Percentiles rank a stretch among this genome's conserved stretches.
These are phyloP conservation scores for Neonothopanus nambi DNA, from an alignment of 1,284 basidiomycete species.

Conservation along the genomic window DNA sequence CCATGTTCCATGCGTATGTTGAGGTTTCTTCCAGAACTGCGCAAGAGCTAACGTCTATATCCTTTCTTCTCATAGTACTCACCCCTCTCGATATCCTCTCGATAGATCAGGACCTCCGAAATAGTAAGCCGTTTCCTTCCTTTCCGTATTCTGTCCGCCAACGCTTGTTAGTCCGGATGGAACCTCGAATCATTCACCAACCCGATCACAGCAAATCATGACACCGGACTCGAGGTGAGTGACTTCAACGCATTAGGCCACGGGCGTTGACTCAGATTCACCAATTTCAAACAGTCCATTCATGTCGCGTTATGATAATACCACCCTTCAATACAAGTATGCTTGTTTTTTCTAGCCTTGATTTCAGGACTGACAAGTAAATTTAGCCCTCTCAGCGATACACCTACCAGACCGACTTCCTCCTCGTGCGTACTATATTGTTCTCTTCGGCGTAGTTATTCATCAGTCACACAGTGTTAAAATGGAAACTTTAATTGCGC, in stretches of 20 bases:
- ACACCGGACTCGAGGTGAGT: conserved; percentile 52
- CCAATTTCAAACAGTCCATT: conserved; percentile 11
- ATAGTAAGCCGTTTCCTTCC: conserved; percentile 3
- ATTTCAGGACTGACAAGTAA: background rate
- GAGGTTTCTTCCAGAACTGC: background rate
- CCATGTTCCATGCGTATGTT: conserved; percentile 41
- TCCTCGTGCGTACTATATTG: background rate
- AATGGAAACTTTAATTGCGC: conserved; percentile 7
- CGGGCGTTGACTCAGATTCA: background rate
- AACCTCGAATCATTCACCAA: conserved; percentile 11
- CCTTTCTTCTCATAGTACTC: conserved; percentile 17
- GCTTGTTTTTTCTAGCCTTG: background rate
- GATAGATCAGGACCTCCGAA: background rate
- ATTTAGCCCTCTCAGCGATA: background rate
- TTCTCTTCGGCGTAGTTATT: background rate
- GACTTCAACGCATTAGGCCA: background rate
- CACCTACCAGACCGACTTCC: background rate
- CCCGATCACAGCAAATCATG: conserved; percentile 42
- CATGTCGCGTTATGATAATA: background rate
- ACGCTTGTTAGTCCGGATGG: background rate
- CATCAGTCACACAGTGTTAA: background rate
- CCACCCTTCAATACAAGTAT: conserved; percentile 1
- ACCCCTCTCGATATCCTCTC: conserved; percentile 19
- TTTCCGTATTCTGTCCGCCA: conserved; percentile 1
- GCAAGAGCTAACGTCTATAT: background rate